Evolutionary conservation across 441 rosid species (phyloP).

Genomic region (Aquilaria agallochum): DNA sequence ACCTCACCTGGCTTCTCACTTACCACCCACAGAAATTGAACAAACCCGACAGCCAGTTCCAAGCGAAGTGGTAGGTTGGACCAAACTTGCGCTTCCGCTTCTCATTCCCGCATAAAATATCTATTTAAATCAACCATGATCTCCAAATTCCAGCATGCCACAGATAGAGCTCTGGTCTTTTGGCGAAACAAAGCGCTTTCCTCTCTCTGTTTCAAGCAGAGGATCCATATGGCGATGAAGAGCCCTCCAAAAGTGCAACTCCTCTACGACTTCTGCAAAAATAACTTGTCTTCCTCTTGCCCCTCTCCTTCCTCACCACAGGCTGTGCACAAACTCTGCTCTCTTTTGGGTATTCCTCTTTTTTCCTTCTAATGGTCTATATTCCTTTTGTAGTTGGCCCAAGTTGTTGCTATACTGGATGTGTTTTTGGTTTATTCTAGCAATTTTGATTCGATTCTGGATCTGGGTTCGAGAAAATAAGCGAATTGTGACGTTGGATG

Average conservation of each 20-base stretch:
- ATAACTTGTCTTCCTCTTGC: conserved; percentile 46
- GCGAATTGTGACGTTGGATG: not conserved
- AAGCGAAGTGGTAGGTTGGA: no score
- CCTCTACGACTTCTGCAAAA: conserved; percentile 59
- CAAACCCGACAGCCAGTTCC: no score
- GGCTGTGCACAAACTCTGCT: conserved; percentile 42
- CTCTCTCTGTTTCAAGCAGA: conserved; percentile 20
- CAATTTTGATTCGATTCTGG: conserved; percentile 12
- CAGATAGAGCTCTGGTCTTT: conserved; percentile 37
- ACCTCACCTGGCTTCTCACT: no score
- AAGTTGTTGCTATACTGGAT: no score
- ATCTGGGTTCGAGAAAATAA: conserved; percentile 12
- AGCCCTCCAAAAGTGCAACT: conserved; percentile 55
- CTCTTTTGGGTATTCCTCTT: conserved; percentile 67
- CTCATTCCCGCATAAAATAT: not conserved
- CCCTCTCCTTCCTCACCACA: conserved; percentile 42
- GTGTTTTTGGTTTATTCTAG: not conserved
- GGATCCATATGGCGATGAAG: conserved; percentile 36
- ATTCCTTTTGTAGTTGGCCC: no score
- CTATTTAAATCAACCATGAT: conserved; percentile 28
- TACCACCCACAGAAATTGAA: no score
- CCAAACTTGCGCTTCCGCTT: no score
- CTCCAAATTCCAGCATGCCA: conserved; percentile 37
- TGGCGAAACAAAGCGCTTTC: conserved; percentile 14
- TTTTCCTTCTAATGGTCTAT: not conserved